phyloP scores from a whole-genome alignment of 2,329 filamentous ascomycete species.

The Sporothrix pseudoabietina region DNA sequence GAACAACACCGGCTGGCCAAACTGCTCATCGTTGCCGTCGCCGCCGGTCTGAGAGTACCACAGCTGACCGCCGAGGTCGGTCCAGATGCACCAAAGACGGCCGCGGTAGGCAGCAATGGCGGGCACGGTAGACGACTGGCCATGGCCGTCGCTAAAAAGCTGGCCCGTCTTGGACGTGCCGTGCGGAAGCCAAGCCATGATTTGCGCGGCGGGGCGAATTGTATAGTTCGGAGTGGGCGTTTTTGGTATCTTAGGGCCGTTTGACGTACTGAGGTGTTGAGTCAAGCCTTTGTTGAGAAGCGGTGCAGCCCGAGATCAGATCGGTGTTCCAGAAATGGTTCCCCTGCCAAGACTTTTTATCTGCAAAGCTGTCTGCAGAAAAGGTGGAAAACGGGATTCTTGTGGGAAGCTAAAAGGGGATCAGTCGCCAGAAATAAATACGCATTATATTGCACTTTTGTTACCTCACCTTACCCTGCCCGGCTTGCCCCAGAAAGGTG shows the following conservation, averaged over 20 bases:
- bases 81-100: constrained; percentile 44
- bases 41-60: constrained; percentile 41
- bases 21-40: constrained; percentile 36
- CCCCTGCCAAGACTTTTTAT: constrained; percentile 23
- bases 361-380: constrained; percentile 16
- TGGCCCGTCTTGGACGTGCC: constrained; percentile 38
- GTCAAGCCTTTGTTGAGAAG: neutral
- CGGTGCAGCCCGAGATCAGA: neutral
- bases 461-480: neutral
- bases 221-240: neutral
- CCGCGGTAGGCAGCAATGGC: constrained; percentile 43
- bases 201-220: neutral
- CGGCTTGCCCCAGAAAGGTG: neutral
- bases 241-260: neutral
- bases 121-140: constrained; percentile 41
- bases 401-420: neutral
- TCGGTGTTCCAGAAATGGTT: neutral
- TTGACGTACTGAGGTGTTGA: neutral
- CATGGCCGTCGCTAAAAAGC: constrained; percentile 37
- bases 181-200: constrained; percentile 41
- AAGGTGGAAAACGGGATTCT: neutral
- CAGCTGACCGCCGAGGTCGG: constrained; percentile 39
- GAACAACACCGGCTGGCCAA: constrained; percentile 38
- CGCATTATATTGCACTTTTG: neutral
- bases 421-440: neutral